Conservation (phyloP, 305 asterid species). For the Fraxinus sp. region DNA sequence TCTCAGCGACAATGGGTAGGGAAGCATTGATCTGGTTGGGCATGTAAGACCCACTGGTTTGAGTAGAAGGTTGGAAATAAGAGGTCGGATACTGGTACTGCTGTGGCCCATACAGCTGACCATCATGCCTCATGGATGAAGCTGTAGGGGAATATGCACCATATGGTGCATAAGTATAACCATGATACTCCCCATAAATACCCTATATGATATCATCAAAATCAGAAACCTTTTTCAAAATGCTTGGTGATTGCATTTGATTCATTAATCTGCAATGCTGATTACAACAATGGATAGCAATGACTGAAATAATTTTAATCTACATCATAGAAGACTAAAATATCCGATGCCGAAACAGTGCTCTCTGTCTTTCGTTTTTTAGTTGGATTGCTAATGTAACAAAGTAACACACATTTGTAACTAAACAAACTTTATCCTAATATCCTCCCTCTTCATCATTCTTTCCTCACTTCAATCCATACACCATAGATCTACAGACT, state of each 20-base stretch:
- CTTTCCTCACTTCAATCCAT: background rate
- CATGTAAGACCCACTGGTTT: slow-evolving; percentile 18
- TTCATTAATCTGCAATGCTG: background rate
- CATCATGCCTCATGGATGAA: slow-evolving; percentile 35
- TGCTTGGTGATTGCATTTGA: background rate
- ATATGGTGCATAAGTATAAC: slow-evolving; percentile 41
- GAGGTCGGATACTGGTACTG: slow-evolving; percentile 43
- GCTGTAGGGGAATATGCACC: slow-evolving; percentile 38
- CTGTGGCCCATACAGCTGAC: slow-evolving; percentile 36
- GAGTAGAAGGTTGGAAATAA: slow-evolving; percentile 35
- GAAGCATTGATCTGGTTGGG: slow-evolving; percentile 21
- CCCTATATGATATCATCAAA: slow-evolving; percentile 21
- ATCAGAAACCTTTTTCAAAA: background rate
- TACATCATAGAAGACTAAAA: background rate
- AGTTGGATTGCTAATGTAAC: background rate
- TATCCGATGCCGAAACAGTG: background rate
- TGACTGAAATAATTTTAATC: background rate
- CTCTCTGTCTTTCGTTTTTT: background rate
- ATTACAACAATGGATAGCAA: background rate
- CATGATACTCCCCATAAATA: slow-evolving; percentile 37
- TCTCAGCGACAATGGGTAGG: slow-evolving; percentile 26
- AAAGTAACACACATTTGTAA: background rate
- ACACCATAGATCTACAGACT: background rate
- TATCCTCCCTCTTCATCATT: background rate
- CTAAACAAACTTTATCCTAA: background rate